Evolutionary conservation across 371 early-diverging fungal species (phyloP), one percentile per base, ranked within the genome.

Genomic region (Vairimorpha ceranae): DNA sequence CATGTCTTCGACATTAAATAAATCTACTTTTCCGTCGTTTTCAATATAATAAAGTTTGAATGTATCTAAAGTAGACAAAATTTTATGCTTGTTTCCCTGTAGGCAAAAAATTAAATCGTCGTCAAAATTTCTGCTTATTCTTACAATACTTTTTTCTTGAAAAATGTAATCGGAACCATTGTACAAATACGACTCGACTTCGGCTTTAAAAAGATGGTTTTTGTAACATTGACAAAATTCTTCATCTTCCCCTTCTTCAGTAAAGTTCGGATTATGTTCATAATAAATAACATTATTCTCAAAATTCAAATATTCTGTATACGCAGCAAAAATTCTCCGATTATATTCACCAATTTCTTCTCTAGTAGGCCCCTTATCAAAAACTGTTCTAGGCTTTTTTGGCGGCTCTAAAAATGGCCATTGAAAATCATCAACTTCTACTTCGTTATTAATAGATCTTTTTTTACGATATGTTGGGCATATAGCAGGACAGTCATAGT

Each of bases 341-440:
- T 64, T 64, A 64, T 43, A 64, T 25, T 64, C 64, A 12, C 64
- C 64, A 17, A 64, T 25, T 64, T 64, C 64, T 41, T 64, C 64
- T 64, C 64, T 64, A 15, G 64, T 64, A 17, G 64, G 64, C 4
- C 64, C 64, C 2, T 7, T 25, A 43, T 64, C 64, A 64, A 64
- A 64, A 19, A 64, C 64, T n/a, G 38, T 43, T 64, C 64, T 64
- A 8, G 64, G 64, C 43, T 64, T 64, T 41, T 4, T 64, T 32
- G 64, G 64, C 38, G 45, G 38, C 10, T 41, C 64, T 27, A 41
- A 12, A 43, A 64, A 64, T n/a, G 64, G 64, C 64, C 64, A 64
- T 35, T 21, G 29, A 43, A 35, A 64, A 43, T 19, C 38, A 1
- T 17, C 21, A 4, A n/a, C 15, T 41, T 64, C 56, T 27, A 4